Evolutionary conservation across 148 eudicot species (phyloP), one percentile per base, ranked within the genome.

Genomic region (Suaeda aralocaspica): DNA sequence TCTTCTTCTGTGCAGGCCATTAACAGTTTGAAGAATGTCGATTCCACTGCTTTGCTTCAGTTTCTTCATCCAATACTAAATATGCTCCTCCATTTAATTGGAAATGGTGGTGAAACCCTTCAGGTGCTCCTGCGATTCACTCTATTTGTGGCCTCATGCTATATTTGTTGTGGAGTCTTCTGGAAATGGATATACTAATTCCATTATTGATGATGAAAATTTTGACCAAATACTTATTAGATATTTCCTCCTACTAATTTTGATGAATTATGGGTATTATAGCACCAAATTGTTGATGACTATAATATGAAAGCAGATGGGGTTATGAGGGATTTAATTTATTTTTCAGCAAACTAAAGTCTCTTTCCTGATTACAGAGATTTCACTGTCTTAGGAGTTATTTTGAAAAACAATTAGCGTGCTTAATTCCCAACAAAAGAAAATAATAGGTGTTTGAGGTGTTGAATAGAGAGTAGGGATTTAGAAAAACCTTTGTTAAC

Each of bases 1-100:
- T 21, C n/a, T 62, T 53, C 59, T 58, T 77, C 52, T 63, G 55
- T 79, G 79, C 88, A 94, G 99, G 99, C 99, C 42, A 94, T 94
- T 72, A 94, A 94, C 82, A 94, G 99, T 84, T 86, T 94, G 82
- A 94, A 94, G 87, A 94, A 91, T 89, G 99, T 91, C 29, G 99
- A 94, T 80, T 94, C 99, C 24, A 91, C 97, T 69, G 97, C 96
- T 75, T 72, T 94, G 82, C 96, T 94, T 78, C 99, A 94, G 87
- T 94, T 94, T 85, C 99, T 94, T 84, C 97, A 94, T 73, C 97
- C 99, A 58, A 86, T 88, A 67, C 77, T 91, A 70, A 94, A 91
- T 83, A 94, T 94, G 99, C 99, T 94, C 81, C 99, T 94, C 72
- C 99, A 91, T 76, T 90, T 94, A 65, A 94, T 94, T 79, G 99